Evolutionary conservation across 345 rosid species (phyloP), one percentile per base, ranked within the genome.

Genomic region (Hibiscus tridactylites): DNA sequence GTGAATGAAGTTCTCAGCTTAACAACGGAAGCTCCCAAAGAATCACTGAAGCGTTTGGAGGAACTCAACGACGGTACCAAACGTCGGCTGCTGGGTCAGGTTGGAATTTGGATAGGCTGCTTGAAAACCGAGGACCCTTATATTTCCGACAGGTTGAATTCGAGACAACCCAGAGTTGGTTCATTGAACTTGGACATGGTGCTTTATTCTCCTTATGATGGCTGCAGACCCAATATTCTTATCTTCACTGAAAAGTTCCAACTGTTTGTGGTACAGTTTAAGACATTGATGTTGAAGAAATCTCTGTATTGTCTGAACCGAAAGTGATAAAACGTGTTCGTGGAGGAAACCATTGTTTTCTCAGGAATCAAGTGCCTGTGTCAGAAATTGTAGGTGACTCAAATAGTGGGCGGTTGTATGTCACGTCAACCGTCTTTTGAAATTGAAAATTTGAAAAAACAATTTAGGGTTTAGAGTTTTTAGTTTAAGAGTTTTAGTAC

Each of bases 121-220:
- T 4, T 37, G 59, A 56, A 56, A 8, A 17, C 24, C 7, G 53
- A 42, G 37, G 31, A 4, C 11, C 26, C 59, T 2, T 42, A 9
- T 42, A 50, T 50, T 6, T 50, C 54, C 17, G 19, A 15, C 6
- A 28, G 58, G 71, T 67, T n/a, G 42, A 49, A 47, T 67, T 67
- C 71, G 57, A 47, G 9, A 8, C 28, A 49, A 67, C 57, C 9
- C 15, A 9, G 6, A 29, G 58, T 15, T 4, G 59, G 50, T 68
- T 50, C 71, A 50, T 68, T 50, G 71, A 50, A 50, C 60, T 16
- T 50, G 71, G 71, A 68, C 71, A 28, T 2, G 59, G 24, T 68
- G 59, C 28, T 67, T 67, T n/a, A 67, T 49, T 67, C 71, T 66
- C n/a, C 61, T 21, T 16, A n/a, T 9, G 15, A 17, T 56, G 60